These are phyloP conservation scores for Tephrocybe sp. DNA, from an alignment of 768 basidiomycete genomes.

Conservation along the genomic window DNA sequence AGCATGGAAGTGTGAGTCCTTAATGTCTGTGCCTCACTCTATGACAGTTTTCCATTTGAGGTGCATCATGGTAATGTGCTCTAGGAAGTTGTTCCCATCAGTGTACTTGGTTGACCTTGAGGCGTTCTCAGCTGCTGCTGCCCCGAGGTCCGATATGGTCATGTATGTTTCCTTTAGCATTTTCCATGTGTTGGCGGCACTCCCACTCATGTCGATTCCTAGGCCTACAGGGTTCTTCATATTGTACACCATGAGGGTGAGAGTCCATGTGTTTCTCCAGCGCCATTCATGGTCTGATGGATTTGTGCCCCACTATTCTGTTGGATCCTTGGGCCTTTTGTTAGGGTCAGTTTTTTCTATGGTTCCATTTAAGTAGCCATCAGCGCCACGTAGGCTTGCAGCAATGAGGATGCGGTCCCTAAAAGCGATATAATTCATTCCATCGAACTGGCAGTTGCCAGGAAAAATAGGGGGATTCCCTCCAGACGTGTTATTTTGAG, in stretches of 20 bases:
- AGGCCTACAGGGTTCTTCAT: constrained; percentile 23
- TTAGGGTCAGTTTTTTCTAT: constrained; percentile 7
- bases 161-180: constrained; percentile 15
- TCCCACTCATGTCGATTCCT: constrained; percentile 19
- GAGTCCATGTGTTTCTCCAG: constrained; percentile 16
- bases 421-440: constrained; percentile 16
- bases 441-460: constrained; percentile 19
- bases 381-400: constrained; percentile 11
- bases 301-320: too few species aligned
- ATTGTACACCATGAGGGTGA: constrained; percentile 18
- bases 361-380: constrained; percentile 20
- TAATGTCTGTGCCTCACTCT: constrained; percentile 13
- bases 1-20: constrained; percentile 16
- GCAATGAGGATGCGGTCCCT: constrained; percentile 12
- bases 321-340: neutral
- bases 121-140: constrained; percentile 11
- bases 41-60: constrained; percentile 18
- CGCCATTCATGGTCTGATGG: constrained; percentile 22
- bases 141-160: constrained; percentile 9
- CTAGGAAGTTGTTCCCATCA: constrained; percentile 13
- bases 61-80: constrained; percentile 15
- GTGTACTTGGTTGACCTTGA: constrained; percentile 9
- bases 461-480: constrained; percentile 18
- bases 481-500: too few species aligned
- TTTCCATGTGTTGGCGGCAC: constrained; percentile 19